Evolutionary conservation across 345 rosid genomes (phyloP), one percentile per base, ranked within the genome.

Genomic region (Chamaenerion angustifolium): DNA sequence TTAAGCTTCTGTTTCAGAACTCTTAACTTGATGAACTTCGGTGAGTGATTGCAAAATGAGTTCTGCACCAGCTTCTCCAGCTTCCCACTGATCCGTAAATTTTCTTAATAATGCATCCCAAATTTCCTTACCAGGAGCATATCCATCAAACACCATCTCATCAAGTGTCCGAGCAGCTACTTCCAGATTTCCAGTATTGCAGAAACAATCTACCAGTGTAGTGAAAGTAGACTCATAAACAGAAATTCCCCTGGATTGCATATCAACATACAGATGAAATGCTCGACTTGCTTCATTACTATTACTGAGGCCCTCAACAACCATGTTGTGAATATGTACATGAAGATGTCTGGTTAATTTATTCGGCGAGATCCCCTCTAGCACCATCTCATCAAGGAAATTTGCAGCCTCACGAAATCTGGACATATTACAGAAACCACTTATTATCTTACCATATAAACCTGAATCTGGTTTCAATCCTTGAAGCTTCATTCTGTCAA

Each of bases 401-500:
- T 76, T 79, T 15, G 94, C 94, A 67, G 94, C 95, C 75, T 81
- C 87, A 44, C 40, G 67, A 58, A 78, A 83, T 74, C 76, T 77
- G 68, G 41, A 5, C 44, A 66, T 37, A 65, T 64, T 62, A 55
- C 87, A 86, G 45, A 77, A 76, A 17, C 80, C 81, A 43, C 27
- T 55, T 55, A 83, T 80, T 55, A 86, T 76, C 71, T 78, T 90
- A 46, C 83, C 94, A 8, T 83, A 74, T 54, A 83, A 68, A 31
- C 89, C 87, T 42, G 93, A 87, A 70, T 83, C 92, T 42, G 87
- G 96, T 62, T 76, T 84, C 59, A 86, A 70, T 49, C 87, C 93
- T 65, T 81, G 96, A 65, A 90, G 84, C 75, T 86, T 90, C 93
- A 83, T 81, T 65, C 74, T 76, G 60, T 90, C 96, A 19, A 90